Conservation (phyloP, 768 basidiomycete species). For the Rhizopogon vinicolor region DNA sequence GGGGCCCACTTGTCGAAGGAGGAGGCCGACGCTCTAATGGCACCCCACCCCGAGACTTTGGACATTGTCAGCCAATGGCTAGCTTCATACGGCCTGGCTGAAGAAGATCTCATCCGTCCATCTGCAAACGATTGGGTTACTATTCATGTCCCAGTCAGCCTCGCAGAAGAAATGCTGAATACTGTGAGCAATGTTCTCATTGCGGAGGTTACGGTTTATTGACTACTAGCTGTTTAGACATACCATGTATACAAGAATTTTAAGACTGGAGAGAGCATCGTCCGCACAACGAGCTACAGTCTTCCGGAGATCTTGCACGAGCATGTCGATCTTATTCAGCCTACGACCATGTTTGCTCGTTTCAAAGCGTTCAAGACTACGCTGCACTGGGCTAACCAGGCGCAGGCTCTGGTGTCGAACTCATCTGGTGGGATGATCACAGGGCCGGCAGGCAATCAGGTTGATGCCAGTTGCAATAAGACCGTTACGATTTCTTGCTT, state of each 20-base stretch:
- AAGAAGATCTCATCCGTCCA: conserved; percentile 46
- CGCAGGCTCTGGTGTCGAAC: neutral
- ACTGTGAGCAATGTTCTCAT: conserved; percentile 38
- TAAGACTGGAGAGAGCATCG: conserved; percentile 45
- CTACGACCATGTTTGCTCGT: conserved; percentile 64
- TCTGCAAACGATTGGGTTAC: conserved; percentile 69
- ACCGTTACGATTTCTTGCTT: conserved; percentile 51
- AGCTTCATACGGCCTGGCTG: conserved; percentile 45
- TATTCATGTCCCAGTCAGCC: conserved; percentile 48
- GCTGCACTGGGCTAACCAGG: conserved; percentile 25
- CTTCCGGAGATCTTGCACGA: conserved; percentile 54
- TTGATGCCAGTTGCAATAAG: conserved; percentile 44
- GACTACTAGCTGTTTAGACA: conserved; percentile 32
- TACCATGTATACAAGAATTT: conserved; percentile 60
- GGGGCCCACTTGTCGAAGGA: conserved; percentile 58
- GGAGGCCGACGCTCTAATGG: conserved; percentile 57
- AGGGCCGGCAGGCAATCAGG: conserved; percentile 29
- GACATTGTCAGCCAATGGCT: conserved; percentile 60
- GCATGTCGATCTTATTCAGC: conserved; percentile 66
- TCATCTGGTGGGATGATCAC: conserved; percentile 14
- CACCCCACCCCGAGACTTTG: conserved; percentile 51
- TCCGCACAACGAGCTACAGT: conserved; percentile 68
- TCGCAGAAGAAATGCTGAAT: conserved; percentile 68
- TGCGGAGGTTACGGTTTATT: neutral
- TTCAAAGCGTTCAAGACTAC: conserved; percentile 39